These are phyloP conservation scores for Carex littledalei DNA, from an alignment of 176 grass and related monocot species.

Conservation along the genomic window DNA sequence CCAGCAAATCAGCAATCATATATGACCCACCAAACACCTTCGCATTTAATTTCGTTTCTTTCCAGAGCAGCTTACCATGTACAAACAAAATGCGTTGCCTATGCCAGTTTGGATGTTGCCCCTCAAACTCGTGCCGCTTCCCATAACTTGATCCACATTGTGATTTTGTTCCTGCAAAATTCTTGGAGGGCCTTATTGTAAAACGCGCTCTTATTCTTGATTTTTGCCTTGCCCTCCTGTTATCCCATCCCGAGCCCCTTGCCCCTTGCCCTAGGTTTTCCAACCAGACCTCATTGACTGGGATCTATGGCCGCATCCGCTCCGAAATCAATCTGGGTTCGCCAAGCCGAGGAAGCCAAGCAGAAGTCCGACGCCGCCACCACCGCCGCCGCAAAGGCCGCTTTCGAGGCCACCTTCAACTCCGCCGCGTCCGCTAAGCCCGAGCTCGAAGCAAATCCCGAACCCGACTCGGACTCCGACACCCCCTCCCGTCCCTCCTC, in stretches of 20 bases:
- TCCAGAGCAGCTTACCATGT: too few relatives aligned
- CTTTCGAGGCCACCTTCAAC: conserved; percentile 92
- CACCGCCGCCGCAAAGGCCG: conserved; percentile 75
- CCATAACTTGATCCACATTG: too few relatives aligned
- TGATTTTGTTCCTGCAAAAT: neutral
- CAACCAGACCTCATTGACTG: conserved; percentile 20
- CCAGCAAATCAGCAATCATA: too few relatives aligned
- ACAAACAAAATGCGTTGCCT: too few relatives aligned
- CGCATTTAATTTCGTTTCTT: too few relatives aligned
- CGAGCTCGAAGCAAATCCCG: neutral
- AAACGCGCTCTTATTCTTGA: neutral
- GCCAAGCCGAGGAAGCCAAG: conserved; percentile 94
- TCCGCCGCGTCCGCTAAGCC: conserved; percentile 30
- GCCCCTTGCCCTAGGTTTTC: conserved; percentile 4
- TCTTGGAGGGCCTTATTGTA: neutral
- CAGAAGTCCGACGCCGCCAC: conserved; percentile 92
- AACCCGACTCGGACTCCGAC: conserved; percentile 23
- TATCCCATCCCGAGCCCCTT: neutral
- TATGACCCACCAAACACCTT: too few relatives aligned
- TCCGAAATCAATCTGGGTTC: conserved; percentile 75
- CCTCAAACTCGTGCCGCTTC: too few relatives aligned
- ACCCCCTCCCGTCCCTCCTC: conserved; percentile 3
- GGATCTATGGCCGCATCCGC: conserved; percentile 23
- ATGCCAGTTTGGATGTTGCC: too few relatives aligned
- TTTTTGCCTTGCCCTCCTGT: neutral